Evolutionary conservation across 768 basidiomycete genomes (phyloP), one percentile per base, ranked within the genome.

Genomic region (Pulveroboletus sp.): DNA sequence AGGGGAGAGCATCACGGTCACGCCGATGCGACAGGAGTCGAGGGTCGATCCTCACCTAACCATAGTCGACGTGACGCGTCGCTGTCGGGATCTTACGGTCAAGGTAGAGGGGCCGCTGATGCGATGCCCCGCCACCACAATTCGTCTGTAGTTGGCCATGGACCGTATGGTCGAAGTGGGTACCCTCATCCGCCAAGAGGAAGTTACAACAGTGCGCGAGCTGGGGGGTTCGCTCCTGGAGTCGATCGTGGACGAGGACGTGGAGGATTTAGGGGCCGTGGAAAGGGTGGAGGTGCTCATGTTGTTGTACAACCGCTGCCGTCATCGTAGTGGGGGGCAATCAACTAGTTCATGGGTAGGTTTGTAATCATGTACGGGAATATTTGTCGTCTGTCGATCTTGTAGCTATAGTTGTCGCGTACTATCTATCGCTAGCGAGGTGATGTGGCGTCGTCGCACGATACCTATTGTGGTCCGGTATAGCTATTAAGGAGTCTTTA

Each of bases 171-270:
- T 33, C 67, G 64, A 38, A 65, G 71, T 11, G 61, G 63, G 8
- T 65, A 55, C 38, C 43, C 53, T 21, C 21, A 21, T 39, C 49
- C 44, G 0, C 26, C 61, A 8, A 54, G 65, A 10, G 65, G 69
- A 21, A 54, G 61, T 5, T 62, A 62, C 27, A 13, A 30, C 49
- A 30, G 42, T 21, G 35, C 43, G 13, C 64, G 72, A 36, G 72
- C 71, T 36, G 60, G 74, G 8, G 72, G 68, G n/a, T 65, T 59
- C 24, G 39, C 21, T 21, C 52, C 67, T 0, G 43, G 50, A 43
- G 43, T 58, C n/a, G 67, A 69, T 35, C 68, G 72, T 18, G 71
- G 60, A 31, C 58, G 68, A 0, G 69, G 71, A 39, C 60, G 64
- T 15, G 55, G 68, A 42, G 54, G 64, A 36, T 57, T 46, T 36